Evolutionary conservation across 345 rosid genomes (phyloP), one percentile per base, ranked within the genome.

Genomic region (Durio zibethinus): DNA sequence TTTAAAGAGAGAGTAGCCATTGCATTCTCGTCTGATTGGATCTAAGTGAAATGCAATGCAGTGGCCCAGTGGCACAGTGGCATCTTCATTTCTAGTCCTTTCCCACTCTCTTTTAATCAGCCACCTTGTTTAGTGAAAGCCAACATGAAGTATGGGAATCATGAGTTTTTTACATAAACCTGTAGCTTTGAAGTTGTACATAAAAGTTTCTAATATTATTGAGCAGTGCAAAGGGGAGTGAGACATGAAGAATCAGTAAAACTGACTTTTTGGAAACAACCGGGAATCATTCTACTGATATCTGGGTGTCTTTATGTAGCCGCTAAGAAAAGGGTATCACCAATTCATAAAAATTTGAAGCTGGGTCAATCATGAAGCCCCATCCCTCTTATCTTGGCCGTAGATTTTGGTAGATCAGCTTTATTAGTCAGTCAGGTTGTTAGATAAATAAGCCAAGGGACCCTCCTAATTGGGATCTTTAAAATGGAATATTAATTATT

Each of bases 191-290:
- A 71, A 23, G 12, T 84, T 33, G 33, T 20, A 10, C 33, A 5
- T 31, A 4, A n/a, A 38, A 73, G 31, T 43, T 43, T 23, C 5
- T 25, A 14, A 23, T 45, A 25, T 42, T 45, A 69, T 16, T 15
- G 38, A 65, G 29, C 48, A 1, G 14, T 35, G 29, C 16, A 23
- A 69, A 25, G 7, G 21, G 36, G 16, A 63, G 31, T 35, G 85
- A 77, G 78, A 80, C 80, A 83, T 64, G 76, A 25, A 81, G 84
- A 81, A 85, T 83, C 84, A 65, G 40, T n/a, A 52, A 72, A 73
- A 76, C 80, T 52, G 45, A 40, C 82, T 80, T 82, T 80, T 48
- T 40, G 31, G 73, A 74, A 60, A 45, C 81, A 60, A 29, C 64
- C 4, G 7, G 62, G 60, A 63, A 54, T 36, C 66, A 18, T 72